Conservation (phyloP, 768 basidiomycete genomes). For the Rhizopogon vulgaris region DNA sequence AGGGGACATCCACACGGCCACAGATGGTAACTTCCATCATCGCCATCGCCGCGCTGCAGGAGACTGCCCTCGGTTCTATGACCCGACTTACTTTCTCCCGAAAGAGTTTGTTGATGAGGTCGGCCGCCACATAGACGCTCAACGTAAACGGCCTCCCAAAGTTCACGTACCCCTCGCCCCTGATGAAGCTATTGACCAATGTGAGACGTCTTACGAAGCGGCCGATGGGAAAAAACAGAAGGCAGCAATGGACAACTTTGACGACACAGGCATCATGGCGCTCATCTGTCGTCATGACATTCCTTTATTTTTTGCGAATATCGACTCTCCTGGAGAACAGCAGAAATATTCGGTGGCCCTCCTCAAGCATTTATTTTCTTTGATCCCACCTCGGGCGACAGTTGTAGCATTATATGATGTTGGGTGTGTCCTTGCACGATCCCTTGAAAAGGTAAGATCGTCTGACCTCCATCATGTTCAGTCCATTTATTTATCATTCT, state of each 20-base stretch:
- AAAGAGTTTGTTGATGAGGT: conserved; percentile 28
- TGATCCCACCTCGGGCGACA: conserved; percentile 23
- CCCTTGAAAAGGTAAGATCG: conserved; percentile 22
- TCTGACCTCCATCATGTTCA: neutral
- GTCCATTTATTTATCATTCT: neutral
- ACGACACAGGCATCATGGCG: conserved; percentile 32
- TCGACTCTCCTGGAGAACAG: conserved; percentile 33
- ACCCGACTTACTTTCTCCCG: conserved; percentile 26
- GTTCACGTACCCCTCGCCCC: conserved; percentile 14
- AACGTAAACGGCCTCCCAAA: conserved; percentile 14
- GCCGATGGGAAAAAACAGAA: conserved; percentile 27
- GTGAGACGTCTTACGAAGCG: conserved; percentile 27
- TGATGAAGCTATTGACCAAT: conserved; percentile 29
- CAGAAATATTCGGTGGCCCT: conserved; percentile 34
- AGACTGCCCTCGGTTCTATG: conserved; percentile 27
- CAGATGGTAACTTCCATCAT: conserved; percentile 37
- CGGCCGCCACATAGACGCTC: conserved; percentile 19
- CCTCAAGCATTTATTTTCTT: conserved; percentile 21
- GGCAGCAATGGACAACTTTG: conserved; percentile 18
- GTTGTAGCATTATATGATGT: conserved; percentile 26
- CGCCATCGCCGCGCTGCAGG: conserved; percentile 24
- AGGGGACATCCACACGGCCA: conserved; percentile 1
- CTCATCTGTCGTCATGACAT: conserved; percentile 34
- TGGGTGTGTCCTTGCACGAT: conserved; percentile 27
- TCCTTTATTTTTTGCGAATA: conserved; percentile 32